Conservation (phyloP, 257 asterid genomes). For the Nicotiana noctiflora region DNA sequence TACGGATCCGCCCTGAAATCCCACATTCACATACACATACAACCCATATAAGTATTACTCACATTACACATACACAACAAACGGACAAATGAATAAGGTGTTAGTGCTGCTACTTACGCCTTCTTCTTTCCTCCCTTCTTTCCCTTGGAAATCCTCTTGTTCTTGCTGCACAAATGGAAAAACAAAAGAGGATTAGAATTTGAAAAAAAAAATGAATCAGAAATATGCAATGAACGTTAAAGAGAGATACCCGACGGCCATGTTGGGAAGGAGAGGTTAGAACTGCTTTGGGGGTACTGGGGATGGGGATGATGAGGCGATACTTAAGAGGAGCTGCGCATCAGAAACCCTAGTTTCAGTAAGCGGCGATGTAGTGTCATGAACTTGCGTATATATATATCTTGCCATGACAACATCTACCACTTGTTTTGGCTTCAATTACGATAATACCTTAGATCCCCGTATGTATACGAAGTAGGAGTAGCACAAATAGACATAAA, state of each 20-base stretch:
- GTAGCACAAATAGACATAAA: too few species aligned
- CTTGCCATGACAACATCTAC: background rate
- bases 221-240: background rate
- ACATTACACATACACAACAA: background rate
- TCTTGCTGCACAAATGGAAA: constrained; percentile 20
- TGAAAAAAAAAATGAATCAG: background rate
- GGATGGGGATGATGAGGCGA: constrained; percentile 1
- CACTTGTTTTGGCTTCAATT: background rate
- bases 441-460: background rate
- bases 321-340: background rate
- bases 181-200: background rate
- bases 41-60: background rate
- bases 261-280: background rate
- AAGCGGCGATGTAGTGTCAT: background rate
- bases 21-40: background rate
- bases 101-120: constrained; percentile 16
- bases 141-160: constrained; percentile 40
- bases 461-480: too few species aligned
- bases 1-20: constrained; percentile 25
- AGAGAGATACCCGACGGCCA: constrained; percentile 27
- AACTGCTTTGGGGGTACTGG: background rate
- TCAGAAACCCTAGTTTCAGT: constrained; percentile 12
- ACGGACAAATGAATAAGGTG: background rate
- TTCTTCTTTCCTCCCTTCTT: constrained; percentile 45
- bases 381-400: background rate